A percentile compares a stretch with the other conserved stretches of the same genome.
Evolutionary conservation across 495 filamentous ascomycete species (phyloP).

Genomic region (Pyrenula aspistea): DNA sequence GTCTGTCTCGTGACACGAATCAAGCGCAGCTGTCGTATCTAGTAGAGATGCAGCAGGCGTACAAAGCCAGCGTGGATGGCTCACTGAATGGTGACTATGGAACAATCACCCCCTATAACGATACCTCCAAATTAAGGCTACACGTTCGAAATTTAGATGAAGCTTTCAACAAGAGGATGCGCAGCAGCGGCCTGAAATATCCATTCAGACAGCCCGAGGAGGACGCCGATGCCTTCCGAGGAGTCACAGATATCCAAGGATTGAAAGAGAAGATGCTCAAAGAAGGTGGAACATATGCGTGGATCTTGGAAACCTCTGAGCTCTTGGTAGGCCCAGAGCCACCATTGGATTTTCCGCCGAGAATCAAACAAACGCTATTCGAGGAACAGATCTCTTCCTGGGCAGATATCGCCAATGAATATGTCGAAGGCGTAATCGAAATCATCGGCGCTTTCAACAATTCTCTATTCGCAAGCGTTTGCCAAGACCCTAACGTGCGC

Average conservation of each 20-base stretch:
- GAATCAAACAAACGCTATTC: background rate
- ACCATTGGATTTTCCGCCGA: background rate
- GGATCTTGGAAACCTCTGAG: background rate
- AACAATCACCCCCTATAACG: background rate
- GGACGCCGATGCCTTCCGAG: background rate
- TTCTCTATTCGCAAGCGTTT: background rate
- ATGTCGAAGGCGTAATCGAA: background rate
- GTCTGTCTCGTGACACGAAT: background rate
- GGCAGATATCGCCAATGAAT: background rate
- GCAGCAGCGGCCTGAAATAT: background rate
- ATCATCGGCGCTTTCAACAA: background rate
- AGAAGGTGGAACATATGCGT: background rate
- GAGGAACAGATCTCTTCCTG: background rate
- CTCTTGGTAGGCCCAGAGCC: background rate
- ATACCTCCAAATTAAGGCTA: background rate
- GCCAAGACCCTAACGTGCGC: background rate
- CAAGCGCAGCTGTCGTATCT: background rate
- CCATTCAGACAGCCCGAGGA: background rate
- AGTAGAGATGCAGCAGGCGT: background rate
- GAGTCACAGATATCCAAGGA: background rate
- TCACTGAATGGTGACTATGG: background rate
- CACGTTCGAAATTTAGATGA: background rate
- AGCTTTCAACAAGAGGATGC: background rate
- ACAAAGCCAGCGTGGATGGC: background rate
- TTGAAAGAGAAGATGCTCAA: background rate